These are phyloP conservation scores for Plenodomus biglobosus DNA, from an alignment of 2,329 filamentous ascomycete species.

Conservation along the genomic window DNA sequence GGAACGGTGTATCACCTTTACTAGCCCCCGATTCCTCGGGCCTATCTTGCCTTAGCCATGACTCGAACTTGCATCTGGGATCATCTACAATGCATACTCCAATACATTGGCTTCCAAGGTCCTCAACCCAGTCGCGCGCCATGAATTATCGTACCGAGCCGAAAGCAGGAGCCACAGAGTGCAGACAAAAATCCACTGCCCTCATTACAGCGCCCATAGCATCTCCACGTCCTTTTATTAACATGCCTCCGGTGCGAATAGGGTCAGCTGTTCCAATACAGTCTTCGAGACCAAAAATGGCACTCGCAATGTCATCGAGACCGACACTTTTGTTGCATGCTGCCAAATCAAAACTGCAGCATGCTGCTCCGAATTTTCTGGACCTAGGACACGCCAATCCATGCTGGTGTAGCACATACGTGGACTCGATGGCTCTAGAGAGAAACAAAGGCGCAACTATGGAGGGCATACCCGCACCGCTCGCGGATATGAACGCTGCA, in stretches of 20 bases:
- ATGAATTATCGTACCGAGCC: not conserved
- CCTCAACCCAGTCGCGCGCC: not conserved
- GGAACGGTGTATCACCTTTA: not conserved
- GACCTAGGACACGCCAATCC: slow-evolving; percentile 23
- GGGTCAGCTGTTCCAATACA: not conserved
- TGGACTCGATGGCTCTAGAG: not conserved
- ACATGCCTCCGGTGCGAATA: not conserved
- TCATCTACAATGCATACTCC: not conserved
- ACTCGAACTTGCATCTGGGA: not conserved
- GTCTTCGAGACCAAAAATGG: not conserved
- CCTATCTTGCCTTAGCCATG: not conserved
- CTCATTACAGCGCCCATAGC: slow-evolving; percentile 7
- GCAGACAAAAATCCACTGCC: not conserved
- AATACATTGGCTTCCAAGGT: not conserved
- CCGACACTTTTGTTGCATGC: not conserved
- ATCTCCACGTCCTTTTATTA: slow-evolving; percentile 7
- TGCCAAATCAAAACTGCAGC: not conserved
- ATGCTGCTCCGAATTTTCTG: slow-evolving; percentile 17
- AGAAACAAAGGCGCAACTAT: not conserved
- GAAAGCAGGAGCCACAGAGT: too few species aligned
- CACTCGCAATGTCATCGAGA: not conserved
- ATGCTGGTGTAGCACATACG: slow-evolving; percentile 23
- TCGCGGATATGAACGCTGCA: not conserved
- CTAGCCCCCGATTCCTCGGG: not conserved
- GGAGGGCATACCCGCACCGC: not conserved